Evolutionary conservation across 805 yeast species (phyloP).

Genomic region (Limtongia smithiae): DNA sequence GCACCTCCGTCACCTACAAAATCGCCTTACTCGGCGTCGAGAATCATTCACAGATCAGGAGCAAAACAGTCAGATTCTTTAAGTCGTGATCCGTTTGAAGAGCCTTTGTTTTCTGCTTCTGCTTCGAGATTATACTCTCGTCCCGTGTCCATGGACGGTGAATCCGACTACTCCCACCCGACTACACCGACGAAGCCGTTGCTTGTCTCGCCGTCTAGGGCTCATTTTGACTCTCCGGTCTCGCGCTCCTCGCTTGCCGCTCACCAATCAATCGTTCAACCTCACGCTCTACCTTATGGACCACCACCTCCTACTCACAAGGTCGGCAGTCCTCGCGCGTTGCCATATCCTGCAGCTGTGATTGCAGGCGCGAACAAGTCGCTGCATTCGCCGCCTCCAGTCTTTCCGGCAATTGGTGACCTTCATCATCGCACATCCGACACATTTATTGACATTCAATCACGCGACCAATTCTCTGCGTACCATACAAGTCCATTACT

Average conservation of each 20-base stretch:
- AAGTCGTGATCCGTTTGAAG: no score
- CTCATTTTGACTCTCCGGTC: constrained; percentile 8
- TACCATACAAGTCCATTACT: background rate
- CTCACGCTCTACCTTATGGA: background rate
- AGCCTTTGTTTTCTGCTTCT: no score
- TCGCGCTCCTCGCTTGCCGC: constrained; percentile 5
- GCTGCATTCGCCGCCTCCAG: constrained; percentile 9
- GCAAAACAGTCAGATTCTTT: no score
- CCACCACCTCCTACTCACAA: background rate
- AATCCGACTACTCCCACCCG: no score
- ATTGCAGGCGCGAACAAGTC: background rate
- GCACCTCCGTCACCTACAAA: constrained; percentile 25
- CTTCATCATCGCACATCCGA: constrained; percentile 13
- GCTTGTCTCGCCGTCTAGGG: constrained; percentile 5
- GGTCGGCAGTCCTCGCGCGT: constrained; percentile 1
- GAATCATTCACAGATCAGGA: no score
- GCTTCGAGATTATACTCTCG: no score
- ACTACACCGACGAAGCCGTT: background rate
- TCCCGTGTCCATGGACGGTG: no score
- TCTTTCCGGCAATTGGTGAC: constrained; percentile 14
- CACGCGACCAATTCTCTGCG: background rate
- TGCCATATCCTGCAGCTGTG: constrained; percentile 1
- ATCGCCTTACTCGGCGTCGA: constrained; percentile 1
- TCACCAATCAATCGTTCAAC: no score
- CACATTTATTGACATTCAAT: constrained; percentile 9